A percentile compares a stretch with the other conserved stretches of the same genome.
Evolutionary conservation across 208 protist species (phyloP).

Genomic region (Acanthamoeba royreba): DNA sequence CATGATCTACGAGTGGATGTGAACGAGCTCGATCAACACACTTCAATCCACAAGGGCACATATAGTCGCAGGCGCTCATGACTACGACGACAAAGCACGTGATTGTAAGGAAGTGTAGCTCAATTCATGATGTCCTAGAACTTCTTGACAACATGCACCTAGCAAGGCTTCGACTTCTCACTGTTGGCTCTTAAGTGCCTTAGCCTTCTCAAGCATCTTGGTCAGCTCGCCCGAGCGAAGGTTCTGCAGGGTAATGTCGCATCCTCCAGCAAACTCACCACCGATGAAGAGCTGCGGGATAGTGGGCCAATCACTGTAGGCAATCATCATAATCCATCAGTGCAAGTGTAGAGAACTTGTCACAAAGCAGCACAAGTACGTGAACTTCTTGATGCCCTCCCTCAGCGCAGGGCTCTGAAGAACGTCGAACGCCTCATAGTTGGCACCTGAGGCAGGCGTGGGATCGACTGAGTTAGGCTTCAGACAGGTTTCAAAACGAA

Average conservation of each 20-base stretch:
- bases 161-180: background rate
- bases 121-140: no score
- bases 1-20: no score
- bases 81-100: no score
- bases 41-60: no score
- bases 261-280: slow-evolving; percentile 92
- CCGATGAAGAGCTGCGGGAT: slow-evolving; percentile 95
- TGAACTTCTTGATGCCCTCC: slow-evolving; percentile 92
- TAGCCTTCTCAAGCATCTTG: slow-evolving; percentile 75
- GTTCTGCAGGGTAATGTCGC: slow-evolving; percentile 92
- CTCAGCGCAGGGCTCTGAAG: slow-evolving; percentile 89
- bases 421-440: slow-evolving; percentile 92
- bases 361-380: slow-evolving; percentile 45
- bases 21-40: no score
- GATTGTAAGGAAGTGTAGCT: background rate
- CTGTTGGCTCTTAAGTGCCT: background rate
- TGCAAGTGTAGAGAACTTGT: background rate
- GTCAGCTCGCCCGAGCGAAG: slow-evolving; percentile 85
- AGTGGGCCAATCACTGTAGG: slow-evolving; percentile 90
- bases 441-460: background rate
- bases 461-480: background rate
- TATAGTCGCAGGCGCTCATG: no score
- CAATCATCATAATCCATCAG: background rate
- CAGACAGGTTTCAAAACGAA: background rate
- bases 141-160: no score